Base-by-base conservation (phyloP, 768 basidiomycete species). In the Kwoniella bestiolae region DNA sequence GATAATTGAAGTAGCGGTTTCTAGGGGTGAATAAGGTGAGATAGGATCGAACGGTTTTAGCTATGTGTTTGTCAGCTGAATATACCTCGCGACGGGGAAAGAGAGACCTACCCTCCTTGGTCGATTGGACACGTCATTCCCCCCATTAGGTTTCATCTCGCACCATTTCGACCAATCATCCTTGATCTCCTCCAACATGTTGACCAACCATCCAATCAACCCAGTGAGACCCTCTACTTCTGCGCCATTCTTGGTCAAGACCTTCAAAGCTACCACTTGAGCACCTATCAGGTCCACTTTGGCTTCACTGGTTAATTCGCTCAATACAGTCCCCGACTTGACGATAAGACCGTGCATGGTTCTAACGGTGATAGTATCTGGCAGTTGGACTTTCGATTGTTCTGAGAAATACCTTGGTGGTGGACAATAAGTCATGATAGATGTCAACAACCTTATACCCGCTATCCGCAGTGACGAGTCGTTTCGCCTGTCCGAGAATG, bases 181-280 rank as follows among this genome's bases (percentile, higher is more conserved):
- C 23, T 56, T 50, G 3, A 73, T 55, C 29, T 67, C 64, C 0
- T 65, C 46, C 28, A 74, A 23, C 31, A 56, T 65, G 38, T 58
- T 46, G 16, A 78, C 52, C n/a, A 77, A 46, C 76, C 78, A 76
- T 16, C 71, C 70, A 7, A 80, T 72, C n/a, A 80, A 23, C 1
- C 76, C 76, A 2, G 62, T 59, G 14, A 71, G 44, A 1, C 68
- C 65, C 14, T 69, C 68, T 7, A 74, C 72, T 21, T 69, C 58
- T 1, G 51, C 56, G 2, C 76, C 76, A 46, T 69, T 66, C 51
- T 70, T 72, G 4, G 74, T 77, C 81, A 97, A 84, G 16, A 90
- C 85, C 80, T 91, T 92, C 87, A 90, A 94, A 79, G 95, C 91
- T 67, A 85, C 86, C 50, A 96, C 93, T 83, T 98, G 93, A 3